Evolutionary conservation across 176 grass and related monocot species (phyloP), one percentile per base, ranked within the genome.

Genomic region (Carex kokanica): DNA sequence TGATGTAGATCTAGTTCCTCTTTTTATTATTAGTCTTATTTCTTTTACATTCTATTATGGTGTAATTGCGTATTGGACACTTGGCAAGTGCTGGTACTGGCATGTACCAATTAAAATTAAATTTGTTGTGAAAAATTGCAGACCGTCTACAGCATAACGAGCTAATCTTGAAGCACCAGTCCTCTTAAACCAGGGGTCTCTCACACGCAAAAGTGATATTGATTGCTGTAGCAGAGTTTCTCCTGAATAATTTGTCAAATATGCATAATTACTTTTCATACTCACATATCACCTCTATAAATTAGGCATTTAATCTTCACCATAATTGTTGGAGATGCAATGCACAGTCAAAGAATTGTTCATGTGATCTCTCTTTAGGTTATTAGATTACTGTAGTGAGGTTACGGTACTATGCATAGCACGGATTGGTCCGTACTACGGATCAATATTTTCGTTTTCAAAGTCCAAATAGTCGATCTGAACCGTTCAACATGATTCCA

Each of bases 131-230:
- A 25, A 13, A 82, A 83, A 59, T 74, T 61, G 74, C 25, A 75
- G 93, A 98, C 95, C 95, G 81, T 98, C 92, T 47, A 94, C 79
- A 79, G 95, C 95, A 87, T 90, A 95, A 82, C 89, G 90, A 72
- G 86, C 86, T 74, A 98, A 88, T 60, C 92, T 87, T 32, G 92
- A 98, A 74, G 95, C 95, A 23, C 92, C 95, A 78, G 92, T 98
- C 61, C 89, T 82, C 79, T 98, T 98, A 86, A 98, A 98, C 84
- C 91, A 90, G 80, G 95, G 95, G 85, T 93, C 95, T 80, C 89
- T 98, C 55, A 98, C 92, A 87, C 55, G 87, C 84, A 98, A 90
- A 90, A 98, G 92, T 12, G 95, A 83, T 43, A 98, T 94, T 25
- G 95, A 95, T 79, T 93, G 95, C 71, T 90, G 74, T 71, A 98